Conservation (phyloP, 768 basidiomycete species). For the Lentinula aciculospora region DNA sequence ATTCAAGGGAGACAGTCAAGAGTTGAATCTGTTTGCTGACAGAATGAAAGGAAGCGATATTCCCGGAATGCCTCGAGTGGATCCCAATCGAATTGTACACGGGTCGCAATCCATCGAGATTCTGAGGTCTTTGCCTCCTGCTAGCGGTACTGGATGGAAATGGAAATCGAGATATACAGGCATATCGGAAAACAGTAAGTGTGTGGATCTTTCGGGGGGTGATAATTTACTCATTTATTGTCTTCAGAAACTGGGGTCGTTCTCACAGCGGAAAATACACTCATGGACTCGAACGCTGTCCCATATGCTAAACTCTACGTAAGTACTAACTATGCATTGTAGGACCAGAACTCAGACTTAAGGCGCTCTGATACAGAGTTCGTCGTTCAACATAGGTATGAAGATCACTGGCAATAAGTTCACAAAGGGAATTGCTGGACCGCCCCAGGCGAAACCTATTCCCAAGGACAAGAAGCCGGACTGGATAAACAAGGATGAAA, state of each 20-base stretch:
- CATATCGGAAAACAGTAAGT: conserved; percentile 78
- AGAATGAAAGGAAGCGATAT: conserved; percentile 36
- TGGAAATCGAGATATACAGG: conserved; percentile 60
- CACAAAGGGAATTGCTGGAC: conserved; percentile 53
- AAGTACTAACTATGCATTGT: conserved; percentile 11
- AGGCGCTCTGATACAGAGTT: conserved; percentile 33
- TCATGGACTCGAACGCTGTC: conserved; percentile 58
- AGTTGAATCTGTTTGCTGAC: conserved; percentile 65
- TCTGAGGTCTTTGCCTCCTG: conserved; percentile 68
- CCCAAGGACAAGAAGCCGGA: conserved; percentile 59
- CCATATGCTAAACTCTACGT: conserved; percentile 63
- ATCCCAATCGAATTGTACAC: conserved; percentile 72
- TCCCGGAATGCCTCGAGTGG: conserved; percentile 66
- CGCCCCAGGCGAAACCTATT: conserved; percentile 54
- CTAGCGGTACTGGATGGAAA: conserved; percentile 77
- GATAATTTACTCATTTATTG: neutral
- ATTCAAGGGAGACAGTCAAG: conserved; percentile 64
- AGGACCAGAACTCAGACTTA: neutral
- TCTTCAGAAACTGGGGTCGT: conserved; percentile 58
- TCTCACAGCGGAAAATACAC: conserved; percentile 53
- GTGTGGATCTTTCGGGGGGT: neutral
- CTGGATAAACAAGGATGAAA: conserved; percentile 56
- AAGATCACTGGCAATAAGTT: conserved; percentile 59
- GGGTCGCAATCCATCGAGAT: conserved; percentile 77
- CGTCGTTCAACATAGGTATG: conserved; percentile 66